Conservation (phyloP, 2,329 filamentous ascomycete species). For the Trichoderma sp. region DNA sequence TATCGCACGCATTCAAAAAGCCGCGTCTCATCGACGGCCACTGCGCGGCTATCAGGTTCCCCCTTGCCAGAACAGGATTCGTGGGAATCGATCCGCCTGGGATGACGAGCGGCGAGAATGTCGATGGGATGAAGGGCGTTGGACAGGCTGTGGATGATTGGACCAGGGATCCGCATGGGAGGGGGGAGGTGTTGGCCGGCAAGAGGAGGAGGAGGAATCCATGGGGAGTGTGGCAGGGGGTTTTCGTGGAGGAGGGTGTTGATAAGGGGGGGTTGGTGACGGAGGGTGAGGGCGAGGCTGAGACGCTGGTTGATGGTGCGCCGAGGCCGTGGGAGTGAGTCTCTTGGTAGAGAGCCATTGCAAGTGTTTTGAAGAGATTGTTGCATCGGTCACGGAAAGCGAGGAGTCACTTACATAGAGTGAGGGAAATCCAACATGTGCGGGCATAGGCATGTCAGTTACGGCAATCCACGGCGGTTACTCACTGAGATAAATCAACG, state of each 20-base stretch:
- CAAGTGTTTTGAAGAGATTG: background rate
- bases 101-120: constrained; percentile 42
- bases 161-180: constrained; percentile 56
- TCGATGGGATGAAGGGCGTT: constrained; percentile 48
- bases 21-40: constrained; percentile 65
- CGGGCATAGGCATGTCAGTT: no score
- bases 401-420: no score
- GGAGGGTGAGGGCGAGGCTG: constrained; percentile 39
- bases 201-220: constrained; percentile 56
- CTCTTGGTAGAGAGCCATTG: background rate
- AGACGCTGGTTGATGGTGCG: constrained; percentile 46
- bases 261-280: constrained; percentile 46
- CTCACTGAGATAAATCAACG: no score
- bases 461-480: no score
- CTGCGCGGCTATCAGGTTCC: constrained; percentile 62
- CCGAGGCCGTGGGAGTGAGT: constrained; percentile 45
- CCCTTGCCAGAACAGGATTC: constrained; percentile 50
- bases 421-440: no score
- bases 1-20: constrained; percentile 72
- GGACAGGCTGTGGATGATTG: constrained; percentile 51
- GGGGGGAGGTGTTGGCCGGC: constrained; percentile 46
- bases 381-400: no score
- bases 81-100: constrained; percentile 67
- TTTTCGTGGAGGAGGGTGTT: constrained; percentile 47
- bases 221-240: constrained; percentile 48